Conservation (phyloP, 208 protist genomes). For the Trypanosoma avium region DNA sequence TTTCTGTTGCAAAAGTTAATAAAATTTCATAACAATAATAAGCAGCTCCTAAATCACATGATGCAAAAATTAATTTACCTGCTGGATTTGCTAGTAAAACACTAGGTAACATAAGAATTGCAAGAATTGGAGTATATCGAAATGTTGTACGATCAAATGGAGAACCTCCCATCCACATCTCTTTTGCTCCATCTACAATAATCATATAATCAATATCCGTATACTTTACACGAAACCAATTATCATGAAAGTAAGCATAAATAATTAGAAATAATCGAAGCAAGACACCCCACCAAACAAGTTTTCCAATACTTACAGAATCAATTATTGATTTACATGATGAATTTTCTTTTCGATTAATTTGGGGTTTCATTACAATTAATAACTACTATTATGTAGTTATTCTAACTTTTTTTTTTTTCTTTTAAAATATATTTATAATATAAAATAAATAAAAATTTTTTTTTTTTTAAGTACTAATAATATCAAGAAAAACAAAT, state of each 20-base stretch:
- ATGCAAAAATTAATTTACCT: constrained; percentile 89
- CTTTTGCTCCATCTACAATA: constrained; percentile 92
- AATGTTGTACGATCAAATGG: constrained; percentile 94
- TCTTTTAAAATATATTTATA: too few species aligned
- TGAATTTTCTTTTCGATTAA: too few species aligned
- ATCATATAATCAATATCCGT: constrained; percentile 97
- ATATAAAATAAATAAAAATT: too few species aligned
- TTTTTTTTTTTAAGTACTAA: too few species aligned
- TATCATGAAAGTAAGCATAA: constrained; percentile 85
- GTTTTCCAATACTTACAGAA: constrained; percentile 15
- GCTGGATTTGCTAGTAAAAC: constrained; percentile 50
- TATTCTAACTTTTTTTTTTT: too few species aligned
- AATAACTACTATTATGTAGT: too few species aligned
- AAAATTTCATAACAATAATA: constrained; percentile 73
- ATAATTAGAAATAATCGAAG: constrained; percentile 66
- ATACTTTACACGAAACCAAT: constrained; percentile 90
- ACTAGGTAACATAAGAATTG: constrained; percentile 80
- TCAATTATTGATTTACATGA: constrained; percentile 4
- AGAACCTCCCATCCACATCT: constrained; percentile 70
- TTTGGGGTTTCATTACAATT: not conserved
- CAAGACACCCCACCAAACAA: constrained; percentile 43
- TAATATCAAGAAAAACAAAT: too few species aligned
- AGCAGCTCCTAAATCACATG: constrained; percentile 77
- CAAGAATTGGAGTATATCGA: constrained; percentile 94
- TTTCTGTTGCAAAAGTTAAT: constrained; percentile 47